Conservation (phyloP, 2,329 filamentous ascomycete genomes). For the Emmonsiellopsis sp. region DNA sequence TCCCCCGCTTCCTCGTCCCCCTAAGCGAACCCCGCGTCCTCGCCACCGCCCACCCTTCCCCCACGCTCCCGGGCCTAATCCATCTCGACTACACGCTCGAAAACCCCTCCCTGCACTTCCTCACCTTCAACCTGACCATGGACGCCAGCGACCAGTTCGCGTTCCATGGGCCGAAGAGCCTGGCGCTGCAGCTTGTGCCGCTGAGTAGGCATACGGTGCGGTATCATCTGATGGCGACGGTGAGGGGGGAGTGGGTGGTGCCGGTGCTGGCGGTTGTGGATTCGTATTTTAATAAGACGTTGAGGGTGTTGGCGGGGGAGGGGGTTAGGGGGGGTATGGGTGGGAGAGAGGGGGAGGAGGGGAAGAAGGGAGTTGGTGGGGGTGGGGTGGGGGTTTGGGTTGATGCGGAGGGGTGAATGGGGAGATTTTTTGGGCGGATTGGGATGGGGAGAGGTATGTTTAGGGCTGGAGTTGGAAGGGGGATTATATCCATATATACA, state of each 20-base stretch:
- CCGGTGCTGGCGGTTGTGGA: conserved; percentile 73
- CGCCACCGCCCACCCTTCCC: conserved; percentile 34
- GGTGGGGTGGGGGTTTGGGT: conserved; percentile 36
- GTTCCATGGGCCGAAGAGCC: conserved; percentile 80
- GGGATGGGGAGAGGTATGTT: conserved; percentile 1
- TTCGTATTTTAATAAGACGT: conserved; percentile 84
- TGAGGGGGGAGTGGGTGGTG: conserved; percentile 55
- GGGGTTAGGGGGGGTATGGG: conserved; percentile 44
- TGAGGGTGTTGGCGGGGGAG: conserved; percentile 71
- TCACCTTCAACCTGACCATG: conserved; percentile 88
- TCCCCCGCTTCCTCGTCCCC: conserved; percentile 72
- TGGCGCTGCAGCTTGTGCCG: conserved; percentile 71
- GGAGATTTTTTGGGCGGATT: conserved; percentile 51
- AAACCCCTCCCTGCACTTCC: conserved; percentile 87
- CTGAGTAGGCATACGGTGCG: conserved; percentile 64
- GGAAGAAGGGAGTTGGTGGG: too few relatives aligned
- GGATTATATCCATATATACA: too few relatives aligned
- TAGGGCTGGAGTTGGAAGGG: too few relatives aligned
- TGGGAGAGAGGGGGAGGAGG: conserved; percentile 58
- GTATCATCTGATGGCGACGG: conserved; percentile 64
- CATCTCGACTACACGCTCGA: conserved; percentile 66
- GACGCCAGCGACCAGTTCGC: conserved; percentile 88
- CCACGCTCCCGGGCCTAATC: conserved; percentile 24
- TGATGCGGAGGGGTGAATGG: conserved; percentile 15
- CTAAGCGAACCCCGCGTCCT: conserved; percentile 82